These are phyloP conservation scores for Trichosporon asahii DNA, from an alignment of 1,284 basidiomycete genomes.

Conservation along the genomic window DNA sequence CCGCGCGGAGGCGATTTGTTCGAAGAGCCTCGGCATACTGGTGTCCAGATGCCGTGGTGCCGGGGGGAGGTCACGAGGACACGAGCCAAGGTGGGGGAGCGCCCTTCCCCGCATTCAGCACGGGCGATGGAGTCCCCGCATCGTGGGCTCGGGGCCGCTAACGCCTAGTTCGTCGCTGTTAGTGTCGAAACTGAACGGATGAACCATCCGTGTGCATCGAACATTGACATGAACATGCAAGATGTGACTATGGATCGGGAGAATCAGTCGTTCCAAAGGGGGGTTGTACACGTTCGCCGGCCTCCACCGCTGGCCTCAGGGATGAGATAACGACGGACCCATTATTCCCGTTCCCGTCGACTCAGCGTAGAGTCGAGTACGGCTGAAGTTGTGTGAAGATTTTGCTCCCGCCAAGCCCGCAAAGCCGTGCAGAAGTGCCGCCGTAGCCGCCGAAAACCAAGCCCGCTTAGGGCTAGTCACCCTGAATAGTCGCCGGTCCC, in stretches of 20 bases:
- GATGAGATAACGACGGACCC: neutral
- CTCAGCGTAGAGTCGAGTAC: neutral
- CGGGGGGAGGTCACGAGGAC: slow-evolving; percentile 1
- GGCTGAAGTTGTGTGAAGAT: neutral
- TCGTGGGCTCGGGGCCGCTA: neutral
- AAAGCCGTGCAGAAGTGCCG: neutral
- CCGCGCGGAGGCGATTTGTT: neutral
- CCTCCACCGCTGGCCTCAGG: neutral
- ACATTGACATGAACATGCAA: neutral
- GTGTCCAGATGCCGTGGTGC: too few relatives aligned
- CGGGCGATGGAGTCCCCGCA: neutral
- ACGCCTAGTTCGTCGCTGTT: neutral
- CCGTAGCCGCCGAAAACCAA: neutral
- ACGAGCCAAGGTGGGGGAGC: neutral
- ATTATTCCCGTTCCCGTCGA: neutral
- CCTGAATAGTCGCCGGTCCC: slow-evolving; percentile 3
- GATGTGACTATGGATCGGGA: neutral
- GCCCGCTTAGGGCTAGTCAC: neutral
- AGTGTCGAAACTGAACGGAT: neutral
- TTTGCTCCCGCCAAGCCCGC: slow-evolving; percentile 10
- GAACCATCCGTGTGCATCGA: neutral
- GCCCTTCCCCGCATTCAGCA: neutral
- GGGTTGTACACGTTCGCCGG: neutral
- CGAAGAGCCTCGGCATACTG: neutral
- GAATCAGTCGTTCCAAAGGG: neutral